Base-by-base conservation (phyloP, 1,284 basidiomycete genomes). In the Cryptococcus sp. region DNA sequence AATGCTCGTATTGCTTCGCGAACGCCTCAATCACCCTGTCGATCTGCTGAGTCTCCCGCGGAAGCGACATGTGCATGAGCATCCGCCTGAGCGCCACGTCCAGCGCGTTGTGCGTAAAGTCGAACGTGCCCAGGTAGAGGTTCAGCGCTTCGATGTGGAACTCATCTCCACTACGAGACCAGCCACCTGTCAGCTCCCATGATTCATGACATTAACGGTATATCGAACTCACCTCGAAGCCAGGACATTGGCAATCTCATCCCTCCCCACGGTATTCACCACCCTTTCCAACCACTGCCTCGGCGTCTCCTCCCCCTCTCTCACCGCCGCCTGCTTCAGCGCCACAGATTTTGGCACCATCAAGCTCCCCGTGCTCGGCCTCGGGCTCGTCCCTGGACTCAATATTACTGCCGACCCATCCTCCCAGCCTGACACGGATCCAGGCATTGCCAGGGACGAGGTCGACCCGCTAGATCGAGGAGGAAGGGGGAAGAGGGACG, bases 1-100 rank as follows among this genome's bases (percentile, higher is more conserved):
- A 94, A 55, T 83, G 80, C 57, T 85, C 79, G 77, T 98, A 99
- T 55, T 89, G 83, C 52, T 81, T 81, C 7, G 95, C 89, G 76
- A 99, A 98, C 0, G 90, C 90, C 77, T 98, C 93, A 72, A 99
- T 91, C 50, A 98, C 90, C 51, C 95, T 84, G 76, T 98, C 96
- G 60, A 99, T 98, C 77, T 98, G 95, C 73, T 98, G 96, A 0
- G 95, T 98, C 80, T 98, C 95, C 60, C 87, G 83, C 3, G 95
- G 95, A 48, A 99, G 82, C 50, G 88, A 86, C 47, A 96, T 84
- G 65, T 92, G 85, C 88, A 98, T 92, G 38, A 99, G 82, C 54
- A 99, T 76, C 68, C 87, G 87, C 36, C 96, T 87, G 46, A 99
- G 78, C 5, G 96, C 91, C 42, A 98, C 86, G 71, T 99, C 96